Evolutionary conservation across 2,329 filamentous ascomycete species (phyloP).

Genomic region (Cordyceps cicadae): DNA sequence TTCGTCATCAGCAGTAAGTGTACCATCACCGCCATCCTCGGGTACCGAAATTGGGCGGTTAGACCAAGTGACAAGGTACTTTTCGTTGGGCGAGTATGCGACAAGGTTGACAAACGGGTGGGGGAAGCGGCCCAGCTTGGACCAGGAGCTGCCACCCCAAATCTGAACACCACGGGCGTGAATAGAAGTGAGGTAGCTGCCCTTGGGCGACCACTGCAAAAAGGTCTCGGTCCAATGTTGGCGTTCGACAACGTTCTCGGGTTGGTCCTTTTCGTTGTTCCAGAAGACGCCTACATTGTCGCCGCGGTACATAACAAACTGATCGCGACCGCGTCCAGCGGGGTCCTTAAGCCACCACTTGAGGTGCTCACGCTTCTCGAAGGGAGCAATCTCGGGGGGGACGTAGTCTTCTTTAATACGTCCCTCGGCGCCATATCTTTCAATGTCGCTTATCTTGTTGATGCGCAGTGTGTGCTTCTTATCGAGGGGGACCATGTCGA

Average conservation of each 20-base stretch:
- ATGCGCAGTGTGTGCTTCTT: constrained; percentile 93
- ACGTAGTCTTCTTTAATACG: constrained; percentile 87
- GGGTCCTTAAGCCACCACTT: constrained; percentile 87
- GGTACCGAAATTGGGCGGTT: constrained; percentile 87
- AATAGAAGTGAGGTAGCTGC: constrained; percentile 89
- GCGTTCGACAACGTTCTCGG: constrained; percentile 84
- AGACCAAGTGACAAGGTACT: constrained; percentile 94
- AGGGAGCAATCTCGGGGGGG: constrained; percentile 71
- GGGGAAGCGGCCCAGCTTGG: constrained; percentile 82
- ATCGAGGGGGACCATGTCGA: constrained; percentile 82
- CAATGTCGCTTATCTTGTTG: constrained; percentile 97
- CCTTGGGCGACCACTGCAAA: constrained; percentile 93
- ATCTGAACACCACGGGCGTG: constrained; percentile 95
- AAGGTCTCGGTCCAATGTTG: constrained; percentile 98
- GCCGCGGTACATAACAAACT: constrained; percentile 89
- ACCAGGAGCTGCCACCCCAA: constrained; percentile 88
- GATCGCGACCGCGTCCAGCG: constrained; percentile 72
- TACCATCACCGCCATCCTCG: constrained; percentile 73
- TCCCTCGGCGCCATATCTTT: constrained; percentile 90
- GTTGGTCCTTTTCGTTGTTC: constrained; percentile 92
- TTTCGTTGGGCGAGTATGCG: constrained; percentile 89
- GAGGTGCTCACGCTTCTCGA: constrained; percentile 91
- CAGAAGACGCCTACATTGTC: constrained; percentile 93
- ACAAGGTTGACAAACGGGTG: constrained; percentile 94
- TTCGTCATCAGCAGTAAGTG: constrained; percentile 85